These are phyloP conservation scores for Aspergillus vadensis DNA, from an alignment of 2,329 filamentous ascomycete genomes.

Conservation along the genomic window DNA sequence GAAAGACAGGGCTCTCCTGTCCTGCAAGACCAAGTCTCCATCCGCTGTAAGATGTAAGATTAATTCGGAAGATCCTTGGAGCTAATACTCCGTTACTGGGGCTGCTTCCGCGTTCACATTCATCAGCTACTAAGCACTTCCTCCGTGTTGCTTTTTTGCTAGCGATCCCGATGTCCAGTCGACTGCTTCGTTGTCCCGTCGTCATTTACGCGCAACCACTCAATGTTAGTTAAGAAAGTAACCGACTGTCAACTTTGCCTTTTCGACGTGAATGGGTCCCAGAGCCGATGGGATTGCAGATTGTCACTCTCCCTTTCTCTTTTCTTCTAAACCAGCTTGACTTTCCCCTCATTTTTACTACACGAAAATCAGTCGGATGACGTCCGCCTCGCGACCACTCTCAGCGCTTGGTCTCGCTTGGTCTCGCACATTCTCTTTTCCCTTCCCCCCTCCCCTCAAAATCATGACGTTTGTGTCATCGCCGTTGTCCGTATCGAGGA, in stretches of 20 bases:
- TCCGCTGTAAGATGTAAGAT: conserved; percentile 11
- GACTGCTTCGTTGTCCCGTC: neutral
- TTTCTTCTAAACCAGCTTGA: neutral
- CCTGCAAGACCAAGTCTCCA: neutral
- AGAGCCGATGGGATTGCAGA: neutral
- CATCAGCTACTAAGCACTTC: neutral
- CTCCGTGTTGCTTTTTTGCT: neutral
- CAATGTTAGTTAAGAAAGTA: too few relatives aligned
- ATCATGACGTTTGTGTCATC: conserved; percentile 20
- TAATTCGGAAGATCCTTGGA: conserved; percentile 24
- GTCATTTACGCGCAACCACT: conserved; percentile 4
- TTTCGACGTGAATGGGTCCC: neutral
- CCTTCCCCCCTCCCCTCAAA: neutral
- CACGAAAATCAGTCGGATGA: conserved; percentile 20
- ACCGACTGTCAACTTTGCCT: too few relatives aligned
- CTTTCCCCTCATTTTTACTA: neutral
- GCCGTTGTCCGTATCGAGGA: neutral
- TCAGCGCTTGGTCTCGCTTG: conserved; percentile 11
- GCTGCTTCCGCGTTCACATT: conserved; percentile 24
- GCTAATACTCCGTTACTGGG: conserved; percentile 19
- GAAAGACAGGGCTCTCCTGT: neutral
- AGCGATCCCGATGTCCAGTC: neutral
- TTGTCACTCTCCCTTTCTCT: neutral
- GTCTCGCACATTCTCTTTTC: conserved; percentile 3
- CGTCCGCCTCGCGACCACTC: conserved; percentile 2